Evolutionary conservation across 257 asterid species (phyloP).

Genomic region (Ligustrum vulgare): DNA sequence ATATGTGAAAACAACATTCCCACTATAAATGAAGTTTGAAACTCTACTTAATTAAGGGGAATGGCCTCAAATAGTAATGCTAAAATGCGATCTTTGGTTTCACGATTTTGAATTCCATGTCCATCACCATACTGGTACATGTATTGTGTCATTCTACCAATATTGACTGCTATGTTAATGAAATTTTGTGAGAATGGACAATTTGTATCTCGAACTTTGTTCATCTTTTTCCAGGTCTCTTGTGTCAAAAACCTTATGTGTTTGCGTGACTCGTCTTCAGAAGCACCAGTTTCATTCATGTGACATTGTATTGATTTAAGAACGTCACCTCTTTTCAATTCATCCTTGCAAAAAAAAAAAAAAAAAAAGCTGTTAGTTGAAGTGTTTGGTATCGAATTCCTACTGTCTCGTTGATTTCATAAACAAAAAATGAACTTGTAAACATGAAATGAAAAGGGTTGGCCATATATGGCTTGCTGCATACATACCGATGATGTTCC

Average conservation of each 20-base stretch:
- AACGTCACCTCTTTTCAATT: constrained; percentile 41
- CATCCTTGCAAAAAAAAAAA: constrained; percentile 22
- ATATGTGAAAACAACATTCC: too few relatives aligned
- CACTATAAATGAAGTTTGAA: too few relatives aligned
- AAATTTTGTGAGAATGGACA: constrained; percentile 21
- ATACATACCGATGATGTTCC: constrained; percentile 43
- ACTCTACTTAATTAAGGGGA: background rate
- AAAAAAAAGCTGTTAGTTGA: background rate
- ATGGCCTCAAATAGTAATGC: constrained; percentile 28
- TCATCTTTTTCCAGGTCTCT: too few relatives aligned
- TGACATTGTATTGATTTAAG: constrained; percentile 18
- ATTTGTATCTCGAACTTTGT: background rate
- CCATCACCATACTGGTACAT: constrained; percentile 46
- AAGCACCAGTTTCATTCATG: too few relatives aligned
- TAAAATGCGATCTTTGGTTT: constrained; percentile 8
- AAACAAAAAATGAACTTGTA: too few relatives aligned
- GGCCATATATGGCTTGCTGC: background rate
- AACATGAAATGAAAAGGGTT: too few relatives aligned
- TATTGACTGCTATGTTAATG: constrained; percentile 21
- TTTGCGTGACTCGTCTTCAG: too few relatives aligned
- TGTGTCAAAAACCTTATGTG: too few relatives aligned
- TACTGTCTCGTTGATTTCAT: too few relatives aligned
- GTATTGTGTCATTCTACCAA: constrained; percentile 34
- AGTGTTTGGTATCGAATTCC: too few relatives aligned
- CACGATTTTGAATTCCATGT: constrained; percentile 19